A percentile compares a stretch with the other conserved stretches of the same genome.
Evolutionary conservation across 768 basidiomycete species (phyloP).

Genomic region (Phylloporus sp.): DNA sequence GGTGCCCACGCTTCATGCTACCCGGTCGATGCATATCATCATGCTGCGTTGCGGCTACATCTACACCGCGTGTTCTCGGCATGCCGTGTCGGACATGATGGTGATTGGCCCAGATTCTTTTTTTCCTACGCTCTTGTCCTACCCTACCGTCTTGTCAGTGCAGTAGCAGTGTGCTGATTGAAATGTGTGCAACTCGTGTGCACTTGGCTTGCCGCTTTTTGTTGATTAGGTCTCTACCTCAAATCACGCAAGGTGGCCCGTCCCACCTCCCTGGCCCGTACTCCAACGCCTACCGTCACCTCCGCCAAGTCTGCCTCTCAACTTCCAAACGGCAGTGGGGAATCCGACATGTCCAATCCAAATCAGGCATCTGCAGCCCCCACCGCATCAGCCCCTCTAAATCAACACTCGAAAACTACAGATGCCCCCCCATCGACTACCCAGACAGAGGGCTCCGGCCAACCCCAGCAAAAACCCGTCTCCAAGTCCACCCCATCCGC

Average conservation of each 20-base stretch:
- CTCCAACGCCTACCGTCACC: slow-evolving; percentile 33
- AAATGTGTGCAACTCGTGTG: slow-evolving; percentile 38
- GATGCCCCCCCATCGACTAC: slow-evolving; percentile 25
- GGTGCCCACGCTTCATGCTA: slow-evolving; percentile 28
- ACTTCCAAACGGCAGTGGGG: slow-evolving; percentile 32
- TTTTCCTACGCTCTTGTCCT: slow-evolving; percentile 31
- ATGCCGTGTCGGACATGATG: slow-evolving; percentile 32
- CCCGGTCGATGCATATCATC: slow-evolving; percentile 33
- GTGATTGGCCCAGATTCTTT: slow-evolving; percentile 33
- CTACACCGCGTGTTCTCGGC: slow-evolving; percentile 33
- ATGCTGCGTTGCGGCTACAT: slow-evolving; percentile 31
- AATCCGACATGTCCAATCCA: slow-evolving; percentile 35
- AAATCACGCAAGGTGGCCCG: slow-evolving; percentile 77
- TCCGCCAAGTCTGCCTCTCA: slow-evolving; percentile 30
- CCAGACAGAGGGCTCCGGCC: slow-evolving; percentile 24
- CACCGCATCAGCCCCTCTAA: slow-evolving; percentile 24
- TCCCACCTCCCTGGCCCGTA: slow-evolving; percentile 53
- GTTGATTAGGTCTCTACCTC: slow-evolving; percentile 72
- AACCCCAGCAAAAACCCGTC: slow-evolving; percentile 24
- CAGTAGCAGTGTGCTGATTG: slow-evolving; percentile 37
- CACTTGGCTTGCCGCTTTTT: slow-evolving; percentile 31
- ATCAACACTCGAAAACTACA: slow-evolving; percentile 31
- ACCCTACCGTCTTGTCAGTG: slow-evolving; percentile 33
- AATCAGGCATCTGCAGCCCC: slow-evolving; percentile 35
- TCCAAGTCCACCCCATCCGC: slow-evolving; percentile 25